Base-by-base conservation (phyloP, 768 basidiomycete species). In the Boletus sensibilis region DNA sequence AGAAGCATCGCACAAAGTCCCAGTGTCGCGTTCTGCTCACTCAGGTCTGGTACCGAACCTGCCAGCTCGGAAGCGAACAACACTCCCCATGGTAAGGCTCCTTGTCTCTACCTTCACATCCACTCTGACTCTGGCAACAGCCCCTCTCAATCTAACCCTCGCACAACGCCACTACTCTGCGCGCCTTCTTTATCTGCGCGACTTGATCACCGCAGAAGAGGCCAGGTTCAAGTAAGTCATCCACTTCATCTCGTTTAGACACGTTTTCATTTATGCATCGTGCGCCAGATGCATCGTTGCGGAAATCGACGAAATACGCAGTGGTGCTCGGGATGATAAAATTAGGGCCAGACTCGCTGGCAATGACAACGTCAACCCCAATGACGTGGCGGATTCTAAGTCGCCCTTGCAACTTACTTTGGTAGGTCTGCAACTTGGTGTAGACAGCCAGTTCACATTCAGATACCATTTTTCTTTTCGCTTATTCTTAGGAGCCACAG, bases 301-400 rank as follows among this genome's bases (percentile, higher is more conserved):
- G 4, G 93, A 95, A 71, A 90, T 94, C 43, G 83, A 90, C 48
- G 83, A 84, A 2, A 88, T 94, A 57, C 84, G 86, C 27, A 74
- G 79, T 13, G 90, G 91, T 1, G 70, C 73, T 50, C 84, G 85
- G 82, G 87, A 89, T 63, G 75, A 77, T 47, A 73, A 72, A 61
- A 80, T 87, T 18, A 71, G 63, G 57, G 65, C 66, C 54, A 62
- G 76, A 59, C 66, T 75, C 64, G 65, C 34, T 31, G 47, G 35
- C 23, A 58, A 53, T 49, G 53, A 33, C 43, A 11, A 39, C 38
- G 37, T 47, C 13, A 51, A 11, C 69, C 18, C 50, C 13, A 20
- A 4, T 47, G 59, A 60, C 23, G 33, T 50, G 40, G 47, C 43
- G 5, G 40, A 50, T 27, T 10, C 50, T 6, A 56, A 47, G 16